A percentile compares a stretch with the other conserved stretches of the same genome.
phyloP scores from a whole-genome alignment of 768 basidiomycete genomes.

The Psilocybe cubensis region DNA sequence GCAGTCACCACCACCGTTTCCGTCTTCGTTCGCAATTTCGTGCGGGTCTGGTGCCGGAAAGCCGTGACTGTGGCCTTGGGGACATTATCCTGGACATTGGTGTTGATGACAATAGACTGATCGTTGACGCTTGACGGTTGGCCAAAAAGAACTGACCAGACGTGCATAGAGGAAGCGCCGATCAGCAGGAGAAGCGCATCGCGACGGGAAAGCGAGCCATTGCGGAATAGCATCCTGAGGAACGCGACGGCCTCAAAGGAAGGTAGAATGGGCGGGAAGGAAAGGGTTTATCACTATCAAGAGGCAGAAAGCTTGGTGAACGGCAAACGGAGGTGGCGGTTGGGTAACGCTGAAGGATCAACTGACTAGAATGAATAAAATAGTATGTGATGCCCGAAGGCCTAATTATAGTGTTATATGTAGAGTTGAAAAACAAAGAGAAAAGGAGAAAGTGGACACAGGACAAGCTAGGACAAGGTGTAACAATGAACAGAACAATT shows the following conservation, averaged over 20 bases:
- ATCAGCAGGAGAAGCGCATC: constrained; percentile 64
- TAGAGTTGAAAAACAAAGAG: no score
- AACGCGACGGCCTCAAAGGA: not conserved
- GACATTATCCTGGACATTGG: no score
- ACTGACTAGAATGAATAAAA: not conserved
- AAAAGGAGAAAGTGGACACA: no score
- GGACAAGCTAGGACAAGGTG: no score
- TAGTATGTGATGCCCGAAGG: not conserved
- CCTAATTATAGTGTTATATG: not conserved
- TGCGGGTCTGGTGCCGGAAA: not conserved
- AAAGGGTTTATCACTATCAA: not conserved
- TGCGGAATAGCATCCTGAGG: constrained; percentile 39
- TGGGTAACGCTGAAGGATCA: not conserved
- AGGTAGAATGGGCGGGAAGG: not conserved
- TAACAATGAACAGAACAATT: no score
- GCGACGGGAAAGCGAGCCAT: constrained; percentile 47
- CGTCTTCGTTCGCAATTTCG: constrained; percentile 12
- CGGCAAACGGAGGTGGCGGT: not conserved
- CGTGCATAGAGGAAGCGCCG: constrained; percentile 59
- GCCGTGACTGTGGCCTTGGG: constrained; percentile 8
- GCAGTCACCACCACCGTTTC: constrained; percentile 11
- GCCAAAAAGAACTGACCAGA: constrained; percentile 47
- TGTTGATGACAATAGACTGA: constrained; percentile 36
- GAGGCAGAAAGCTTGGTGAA: not conserved
- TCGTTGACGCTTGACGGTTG: constrained; percentile 19